These are phyloP conservation scores for Annona squamosa DNA, from an alignment of 164 flowering plant species.

Conservation along the genomic window DNA sequence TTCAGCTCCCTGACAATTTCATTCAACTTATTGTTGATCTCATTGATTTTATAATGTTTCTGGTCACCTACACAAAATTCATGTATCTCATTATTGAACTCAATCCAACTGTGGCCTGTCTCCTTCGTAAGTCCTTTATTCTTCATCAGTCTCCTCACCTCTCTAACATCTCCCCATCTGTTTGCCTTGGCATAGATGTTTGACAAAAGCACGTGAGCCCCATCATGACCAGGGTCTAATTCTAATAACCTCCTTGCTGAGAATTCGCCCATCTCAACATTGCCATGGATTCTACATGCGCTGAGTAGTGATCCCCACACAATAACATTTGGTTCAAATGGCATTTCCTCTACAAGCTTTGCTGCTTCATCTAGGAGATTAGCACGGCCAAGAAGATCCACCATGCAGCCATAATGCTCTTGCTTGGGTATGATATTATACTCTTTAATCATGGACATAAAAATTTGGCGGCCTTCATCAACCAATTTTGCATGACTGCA, in stretches of 20 bases:
- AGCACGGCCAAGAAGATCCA: constrained; percentile 74
- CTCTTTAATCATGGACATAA: constrained; percentile 51
- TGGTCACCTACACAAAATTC: constrained; percentile 57
- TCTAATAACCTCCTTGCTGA: constrained; percentile 61
- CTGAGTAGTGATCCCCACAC: constrained; percentile 75
- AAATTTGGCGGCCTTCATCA: constrained; percentile 46
- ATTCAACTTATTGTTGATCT: constrained; percentile 47
- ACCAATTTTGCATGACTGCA: constrained; percentile 84
- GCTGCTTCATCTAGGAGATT: constrained; percentile 53
- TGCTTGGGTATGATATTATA: constrained; percentile 47
- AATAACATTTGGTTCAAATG: constrained; percentile 57
- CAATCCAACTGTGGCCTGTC: constrained; percentile 59
- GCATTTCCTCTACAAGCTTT: constrained; percentile 61
- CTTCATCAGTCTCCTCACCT: constrained; percentile 50
- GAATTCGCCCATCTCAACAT: constrained; percentile 54
- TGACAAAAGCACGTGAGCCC: constrained; percentile 67
- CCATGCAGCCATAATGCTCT: constrained; percentile 82
- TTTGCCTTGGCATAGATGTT: constrained; percentile 60
- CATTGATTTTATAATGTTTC: constrained; percentile 38
- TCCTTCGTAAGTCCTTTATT: constrained; percentile 52
- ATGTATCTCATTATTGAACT: constrained; percentile 43
- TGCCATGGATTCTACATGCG: constrained; percentile 56
- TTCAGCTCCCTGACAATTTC: constrained; percentile 44
- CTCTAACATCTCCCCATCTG: constrained; percentile 57
- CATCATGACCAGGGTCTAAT: constrained; percentile 66